These are phyloP conservation scores for Stagonosporopsis tanaceti DNA, from an alignment of 2,329 filamentous ascomycete species.

Conservation along the genomic window DNA sequence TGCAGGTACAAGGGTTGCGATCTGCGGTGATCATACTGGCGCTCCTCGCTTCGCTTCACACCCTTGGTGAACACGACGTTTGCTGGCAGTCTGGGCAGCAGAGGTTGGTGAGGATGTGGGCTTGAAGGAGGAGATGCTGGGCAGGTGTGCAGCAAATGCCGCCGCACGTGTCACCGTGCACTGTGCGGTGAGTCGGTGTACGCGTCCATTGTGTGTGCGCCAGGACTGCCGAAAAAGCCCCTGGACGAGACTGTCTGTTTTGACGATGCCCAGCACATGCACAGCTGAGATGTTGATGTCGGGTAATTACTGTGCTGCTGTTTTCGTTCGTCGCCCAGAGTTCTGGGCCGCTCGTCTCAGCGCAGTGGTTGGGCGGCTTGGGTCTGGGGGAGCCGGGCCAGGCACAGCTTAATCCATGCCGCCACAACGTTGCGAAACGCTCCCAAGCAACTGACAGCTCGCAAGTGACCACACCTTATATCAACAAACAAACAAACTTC, in stretches of 20 bases:
- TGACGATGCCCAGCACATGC: not conserved
- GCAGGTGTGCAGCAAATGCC: not conserved
- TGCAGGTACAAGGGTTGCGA: constrained; percentile 8
- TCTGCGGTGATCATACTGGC: constrained; percentile 19
- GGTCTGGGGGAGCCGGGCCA: constrained; percentile 6
- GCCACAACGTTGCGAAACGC: constrained; percentile 4
- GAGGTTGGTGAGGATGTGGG: not conserved
- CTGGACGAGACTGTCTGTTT: not conserved
- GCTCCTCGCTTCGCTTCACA: constrained; percentile 14
- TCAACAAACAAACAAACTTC: not conserved
- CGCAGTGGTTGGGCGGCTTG: not conserved
- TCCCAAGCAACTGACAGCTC: not conserved
- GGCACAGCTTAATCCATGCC: constrained; percentile 4
- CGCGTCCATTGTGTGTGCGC: constrained; percentile 2
- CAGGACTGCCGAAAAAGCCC: not conserved
- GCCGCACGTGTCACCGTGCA: not conserved
- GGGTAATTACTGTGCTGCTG: not conserved
- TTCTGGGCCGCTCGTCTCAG: not conserved
- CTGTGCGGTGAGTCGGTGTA: not conserved
- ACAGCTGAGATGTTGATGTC: too few relatives aligned
- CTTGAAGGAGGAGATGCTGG: not conserved
- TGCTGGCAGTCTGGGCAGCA: not conserved
- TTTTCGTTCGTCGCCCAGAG: not conserved
- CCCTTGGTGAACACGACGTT: constrained; percentile 6
- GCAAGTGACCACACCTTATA: not conserved